These are phyloP conservation scores for Candida albicans DNA, from an alignment of 1,139 yeast species.

Conservation along the genomic window DNA sequence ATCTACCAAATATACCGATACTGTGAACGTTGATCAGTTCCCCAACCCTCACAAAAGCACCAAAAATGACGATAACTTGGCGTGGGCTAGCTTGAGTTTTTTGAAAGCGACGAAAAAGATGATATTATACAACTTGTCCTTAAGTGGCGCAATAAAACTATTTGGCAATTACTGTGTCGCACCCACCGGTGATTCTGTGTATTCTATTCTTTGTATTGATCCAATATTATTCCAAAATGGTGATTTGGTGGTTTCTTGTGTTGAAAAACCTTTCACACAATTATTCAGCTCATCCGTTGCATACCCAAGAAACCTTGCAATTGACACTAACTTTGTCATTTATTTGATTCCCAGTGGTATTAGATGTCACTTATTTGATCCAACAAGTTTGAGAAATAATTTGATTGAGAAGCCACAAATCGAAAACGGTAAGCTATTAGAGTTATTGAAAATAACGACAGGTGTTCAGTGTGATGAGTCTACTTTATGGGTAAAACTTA, in stretches of 20 bases:
- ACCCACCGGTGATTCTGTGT: slow-evolving; percentile 14
- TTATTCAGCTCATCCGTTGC: slow-evolving; percentile 31
- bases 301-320: slow-evolving; percentile 15
- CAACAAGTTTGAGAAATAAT: slow-evolving; percentile 12
- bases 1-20: slow-evolving; percentile 29
- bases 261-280: slow-evolving; percentile 25
- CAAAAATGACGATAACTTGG: slow-evolving; percentile 22
- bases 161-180: slow-evolving; percentile 56
- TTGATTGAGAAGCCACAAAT: slow-evolving; percentile 11
- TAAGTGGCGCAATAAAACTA: slow-evolving; percentile 39
- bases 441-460: slow-evolving; percentile 53
- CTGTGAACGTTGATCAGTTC: slow-evolving; percentile 28
- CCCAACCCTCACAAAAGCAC: slow-evolving; percentile 22
- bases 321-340: slow-evolving; percentile 45
- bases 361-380: slow-evolving; percentile 58
- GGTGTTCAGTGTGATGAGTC: slow-evolving; percentile 39
- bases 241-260: slow-evolving; percentile 40
- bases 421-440: slow-evolving; percentile 47
- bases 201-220: slow-evolving; percentile 47
- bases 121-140: slow-evolving; percentile 47
- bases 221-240: slow-evolving; percentile 56
- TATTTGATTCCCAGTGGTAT: slow-evolving; percentile 78
- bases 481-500: slow-evolving; percentile 59
- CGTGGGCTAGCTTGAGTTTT: slow-evolving; percentile 55
- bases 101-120: slow-evolving; percentile 60